A percentile compares a stretch with the other conserved stretches of the same genome.
Conservation (phyloP, 208 protist species). For the Wallacemonas sp. region DNA sequence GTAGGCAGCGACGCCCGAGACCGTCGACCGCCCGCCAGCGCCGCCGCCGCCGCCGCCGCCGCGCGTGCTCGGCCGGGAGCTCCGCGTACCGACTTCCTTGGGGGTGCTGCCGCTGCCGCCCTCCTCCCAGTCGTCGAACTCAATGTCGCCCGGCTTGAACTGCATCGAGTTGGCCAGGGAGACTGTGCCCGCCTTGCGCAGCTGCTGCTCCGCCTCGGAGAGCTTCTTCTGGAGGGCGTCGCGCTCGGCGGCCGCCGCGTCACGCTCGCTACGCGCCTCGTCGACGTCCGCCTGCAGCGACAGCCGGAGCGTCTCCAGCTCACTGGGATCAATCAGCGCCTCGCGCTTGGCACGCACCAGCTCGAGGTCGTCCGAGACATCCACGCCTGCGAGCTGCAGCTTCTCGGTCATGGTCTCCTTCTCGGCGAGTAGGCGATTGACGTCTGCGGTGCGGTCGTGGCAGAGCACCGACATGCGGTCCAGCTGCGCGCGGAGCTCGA, state of each 20-base stretch:
- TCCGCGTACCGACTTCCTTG: neutral
- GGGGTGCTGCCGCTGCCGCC: neutral
- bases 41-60: slow-evolving; percentile 12
- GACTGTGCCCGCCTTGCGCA: slow-evolving; percentile 16
- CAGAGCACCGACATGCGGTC: slow-evolving; percentile 62
- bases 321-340: slow-evolving; percentile 55
- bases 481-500: slow-evolving; percentile 73
- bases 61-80: neutral
- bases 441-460: slow-evolving; percentile 60
- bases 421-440: slow-evolving; percentile 41
- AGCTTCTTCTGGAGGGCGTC: slow-evolving; percentile 29
- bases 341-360: slow-evolving; percentile 42
- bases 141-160: neutral
- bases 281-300: slow-evolving; percentile 80
- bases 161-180: neutral
- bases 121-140: slow-evolving; percentile 16
- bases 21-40: slow-evolving; percentile 17
- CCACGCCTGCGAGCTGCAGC: slow-evolving; percentile 41
- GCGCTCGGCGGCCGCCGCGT: slow-evolving; percentile 42
- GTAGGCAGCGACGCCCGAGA: slow-evolving; percentile 43
- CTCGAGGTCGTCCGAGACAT: slow-evolving; percentile 39
- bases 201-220: slow-evolving; percentile 19
- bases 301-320: slow-evolving; percentile 76
- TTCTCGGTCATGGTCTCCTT: slow-evolving; percentile 42
- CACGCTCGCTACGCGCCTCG: slow-evolving; percentile 56